These are phyloP conservation scores for Penicillium sp. DNA, from an alignment of 2,329 filamentous ascomycete genomes.

Conservation along the genomic window DNA sequence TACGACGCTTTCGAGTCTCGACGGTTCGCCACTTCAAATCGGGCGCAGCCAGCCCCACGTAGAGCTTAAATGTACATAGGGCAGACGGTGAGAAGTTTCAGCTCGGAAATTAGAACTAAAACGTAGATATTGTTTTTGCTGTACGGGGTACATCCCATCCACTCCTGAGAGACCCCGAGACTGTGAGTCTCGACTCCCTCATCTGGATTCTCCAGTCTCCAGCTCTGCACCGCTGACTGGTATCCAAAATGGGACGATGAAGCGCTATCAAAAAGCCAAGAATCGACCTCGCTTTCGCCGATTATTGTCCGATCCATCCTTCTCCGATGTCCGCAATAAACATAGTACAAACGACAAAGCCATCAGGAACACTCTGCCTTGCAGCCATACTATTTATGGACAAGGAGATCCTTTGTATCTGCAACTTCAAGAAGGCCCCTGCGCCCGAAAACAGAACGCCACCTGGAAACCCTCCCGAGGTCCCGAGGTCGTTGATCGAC, in stretches of 20 bases:
- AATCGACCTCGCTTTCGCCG: neutral
- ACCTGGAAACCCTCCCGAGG: neutral
- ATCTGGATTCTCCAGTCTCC: no score
- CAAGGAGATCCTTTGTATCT: neutral
- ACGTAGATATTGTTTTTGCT: no score
- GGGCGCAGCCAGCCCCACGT: neutral
- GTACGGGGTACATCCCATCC: no score
- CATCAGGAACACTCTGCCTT: neutral
- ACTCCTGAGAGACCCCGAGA: neutral
- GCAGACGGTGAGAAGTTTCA: no score
- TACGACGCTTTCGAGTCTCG: neutral
- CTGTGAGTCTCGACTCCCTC: neutral
- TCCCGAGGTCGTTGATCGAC: no score
- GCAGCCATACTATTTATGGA: neutral
- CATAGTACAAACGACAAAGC: neutral
- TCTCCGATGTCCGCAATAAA: neutral
- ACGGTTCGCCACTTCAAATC: neutral
- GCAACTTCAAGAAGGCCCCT: neutral
- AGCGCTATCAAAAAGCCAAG: neutral
- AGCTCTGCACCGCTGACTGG: no score
- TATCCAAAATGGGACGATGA: no score
- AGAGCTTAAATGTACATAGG: neutral
- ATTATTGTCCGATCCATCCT: slow-evolving; percentile 1
- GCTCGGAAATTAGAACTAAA: no score
- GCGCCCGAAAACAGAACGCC: neutral